Evolutionary conservation across 257 asterid genomes (phyloP), one percentile per base, ranked within the genome.

Genomic region (Thymus mandschuricus): DNA sequence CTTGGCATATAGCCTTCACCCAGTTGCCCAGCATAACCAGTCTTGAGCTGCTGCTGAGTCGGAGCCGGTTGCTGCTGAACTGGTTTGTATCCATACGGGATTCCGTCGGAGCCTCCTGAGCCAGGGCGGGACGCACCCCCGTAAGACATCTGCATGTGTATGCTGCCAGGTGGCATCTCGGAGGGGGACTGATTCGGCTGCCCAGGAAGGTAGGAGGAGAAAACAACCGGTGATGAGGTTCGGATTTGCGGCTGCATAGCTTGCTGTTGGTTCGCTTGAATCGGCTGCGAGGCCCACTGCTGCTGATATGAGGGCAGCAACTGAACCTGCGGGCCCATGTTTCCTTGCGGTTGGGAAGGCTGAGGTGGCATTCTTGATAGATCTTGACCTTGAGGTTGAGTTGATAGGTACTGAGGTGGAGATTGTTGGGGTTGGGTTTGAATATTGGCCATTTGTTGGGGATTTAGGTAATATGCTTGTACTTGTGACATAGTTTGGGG

Each of bases 221-320:
- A 86, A 60, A 83, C 86, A 41, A 90, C 60, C 54, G 91, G 81
- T 35, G 98, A 78, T 56, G 90, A 81, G 31, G 92, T 75, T 75
- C 93, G 81, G 34, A 83, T 81, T 76, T 88, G 95, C 15, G 87
- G 83, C 76, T 86, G 97, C 82, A 82, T 84, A 70, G 75, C 67
- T 10, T 85, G 81, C 59, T 82, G 91, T n/a, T 83, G 83, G 11
- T 84, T 67, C 38, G 81, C 79, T 57, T 81, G 93, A 64, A 71
- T 80, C 15, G 72, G 88, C 68, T 86, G 96, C 74, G 76, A 92
- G 48, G 87, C 44, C 99, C 97, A 92, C 72, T 86, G 99, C 71
- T 84, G 95, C 77, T 86, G 97, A 81, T 92, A 88, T 29, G 84
- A 81, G 51, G 91, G 86, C 29, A 76, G 38, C 27, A 87, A 70